These are phyloP conservation scores for Cryphonectria carpinicola DNA, from an alignment of 2,329 filamentous ascomycete species.

Conservation along the genomic window DNA sequence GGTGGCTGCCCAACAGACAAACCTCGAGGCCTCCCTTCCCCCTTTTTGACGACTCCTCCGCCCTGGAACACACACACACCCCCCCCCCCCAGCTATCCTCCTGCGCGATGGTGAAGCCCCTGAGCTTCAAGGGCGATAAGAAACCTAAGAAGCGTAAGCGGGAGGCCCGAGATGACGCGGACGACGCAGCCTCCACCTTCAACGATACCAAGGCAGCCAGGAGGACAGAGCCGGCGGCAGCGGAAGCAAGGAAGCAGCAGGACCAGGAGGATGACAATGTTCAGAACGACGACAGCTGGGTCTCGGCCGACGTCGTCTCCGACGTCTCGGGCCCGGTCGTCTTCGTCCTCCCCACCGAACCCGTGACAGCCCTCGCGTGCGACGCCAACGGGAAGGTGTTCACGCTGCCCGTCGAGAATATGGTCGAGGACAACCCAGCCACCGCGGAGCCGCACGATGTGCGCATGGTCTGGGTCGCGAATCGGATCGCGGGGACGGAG, in stretches of 20 bases:
- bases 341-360: slow-evolving; percentile 77
- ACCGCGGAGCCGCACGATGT: slow-evolving; percentile 96
- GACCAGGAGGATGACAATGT: slow-evolving; percentile 41
- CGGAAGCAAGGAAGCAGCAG: slow-evolving; percentile 30
- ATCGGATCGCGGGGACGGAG: slow-evolving; percentile 79
- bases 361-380: slow-evolving; percentile 76
- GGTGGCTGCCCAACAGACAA: slow-evolving; percentile 7
- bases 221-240: slow-evolving; percentile 40
- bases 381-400: slow-evolving; percentile 89
- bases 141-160: slow-evolving; percentile 65
- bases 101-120: slow-evolving; percentile 77
- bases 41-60: background rate
- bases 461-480: slow-evolving; percentile 92
- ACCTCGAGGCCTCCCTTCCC: background rate
- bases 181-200: slow-evolving; percentile 67
- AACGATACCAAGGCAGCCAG: slow-evolving; percentile 44
- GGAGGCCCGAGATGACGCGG: slow-evolving; percentile 26
- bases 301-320: slow-evolving; percentile 73
- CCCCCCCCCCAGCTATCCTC: background rate
- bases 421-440: slow-evolving; percentile 78
- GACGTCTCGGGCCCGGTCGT: slow-evolving; percentile 85
- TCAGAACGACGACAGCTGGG: slow-evolving; percentile 84
- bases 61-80: background rate
- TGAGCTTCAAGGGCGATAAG: slow-evolving; percentile 97
- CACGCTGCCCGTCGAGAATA: slow-evolving; percentile 79